phyloP scores from a whole-genome alignment of 2,329 filamentous ascomycete genomes.

The Scytalidium lignicola region DNA sequence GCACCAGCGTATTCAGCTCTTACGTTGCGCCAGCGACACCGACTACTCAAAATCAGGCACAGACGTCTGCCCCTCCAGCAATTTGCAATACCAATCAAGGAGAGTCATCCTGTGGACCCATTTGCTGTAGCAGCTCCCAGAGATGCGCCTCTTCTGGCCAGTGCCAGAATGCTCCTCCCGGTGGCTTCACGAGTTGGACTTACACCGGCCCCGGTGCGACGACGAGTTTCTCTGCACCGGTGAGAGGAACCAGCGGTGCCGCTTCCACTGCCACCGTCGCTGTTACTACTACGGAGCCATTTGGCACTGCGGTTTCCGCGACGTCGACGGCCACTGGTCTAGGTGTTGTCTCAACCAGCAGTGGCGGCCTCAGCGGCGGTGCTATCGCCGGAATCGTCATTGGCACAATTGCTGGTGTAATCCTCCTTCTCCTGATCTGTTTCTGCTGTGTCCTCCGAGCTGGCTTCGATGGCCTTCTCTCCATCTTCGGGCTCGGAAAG shows the following conservation, averaged over 20 bases:
- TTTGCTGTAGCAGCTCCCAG: slow-evolving; percentile 67
- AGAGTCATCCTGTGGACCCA: slow-evolving; percentile 58
- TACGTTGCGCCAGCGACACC: slow-evolving; percentile 34
- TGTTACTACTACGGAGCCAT: slow-evolving; percentile 39
- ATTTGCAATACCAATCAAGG: slow-evolving; percentile 48
- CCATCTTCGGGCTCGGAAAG: slow-evolving; percentile 55
- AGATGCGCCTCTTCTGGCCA: slow-evolving; percentile 57
- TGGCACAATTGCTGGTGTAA: slow-evolving; percentile 62
- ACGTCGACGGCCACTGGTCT: slow-evolving; percentile 30
- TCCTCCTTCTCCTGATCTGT: slow-evolving; percentile 64
- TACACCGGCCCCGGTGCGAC: slow-evolving; percentile 31
- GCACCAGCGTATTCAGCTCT: slow-evolving; percentile 54
- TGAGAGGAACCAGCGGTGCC: slow-evolving; percentile 48
- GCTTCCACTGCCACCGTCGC: slow-evolving; percentile 52
- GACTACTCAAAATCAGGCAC: neutral
- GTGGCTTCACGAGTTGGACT: slow-evolving; percentile 31
- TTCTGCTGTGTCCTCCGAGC: slow-evolving; percentile 67
- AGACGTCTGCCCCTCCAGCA: slow-evolving; percentile 27
- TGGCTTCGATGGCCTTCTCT: slow-evolving; percentile 53
- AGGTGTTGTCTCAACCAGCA: slow-evolving; percentile 19
- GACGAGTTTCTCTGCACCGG: slow-evolving; percentile 32
- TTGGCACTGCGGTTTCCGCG: slow-evolving; percentile 47
- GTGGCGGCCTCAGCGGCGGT: slow-evolving; percentile 55
- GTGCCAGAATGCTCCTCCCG: slow-evolving; percentile 48
- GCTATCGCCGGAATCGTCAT: slow-evolving; percentile 80